These are phyloP conservation scores for Coriaria nepalensis DNA, from an alignment of 306 rosid species.

Conservation along the genomic window DNA sequence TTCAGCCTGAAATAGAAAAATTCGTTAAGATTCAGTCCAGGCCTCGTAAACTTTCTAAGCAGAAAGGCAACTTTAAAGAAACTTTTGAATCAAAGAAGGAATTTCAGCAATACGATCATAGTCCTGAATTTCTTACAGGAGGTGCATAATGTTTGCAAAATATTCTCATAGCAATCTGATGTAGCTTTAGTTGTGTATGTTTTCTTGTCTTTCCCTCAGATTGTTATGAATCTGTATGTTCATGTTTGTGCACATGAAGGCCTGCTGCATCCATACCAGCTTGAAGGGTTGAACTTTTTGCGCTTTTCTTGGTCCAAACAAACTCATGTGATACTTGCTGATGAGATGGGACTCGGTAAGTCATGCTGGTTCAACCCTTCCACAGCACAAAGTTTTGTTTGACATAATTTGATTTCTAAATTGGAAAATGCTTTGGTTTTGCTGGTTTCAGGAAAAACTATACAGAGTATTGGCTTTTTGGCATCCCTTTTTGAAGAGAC, in stretches of 20 bases:
- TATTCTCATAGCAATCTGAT: slow-evolving; percentile 13
- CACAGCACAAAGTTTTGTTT: too few species aligned
- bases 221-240: slow-evolving; percentile 16
- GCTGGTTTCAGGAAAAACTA: slow-evolving; percentile 70
- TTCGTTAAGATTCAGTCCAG: slow-evolving; percentile 62
- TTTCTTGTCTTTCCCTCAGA: slow-evolving; percentile 9
- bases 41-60: slow-evolving; percentile 47
- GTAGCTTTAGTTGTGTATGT: slow-evolving; percentile 4
- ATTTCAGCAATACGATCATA: slow-evolving; percentile 77
- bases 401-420: neutral
- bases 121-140: slow-evolving; percentile 79
- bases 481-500: slow-evolving; percentile 79
- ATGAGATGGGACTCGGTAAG: slow-evolving; percentile 98
- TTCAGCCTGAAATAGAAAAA: slow-evolving; percentile 86
- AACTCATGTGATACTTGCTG: slow-evolving; percentile 97
- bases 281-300: slow-evolving; percentile 94
- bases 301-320: slow-evolving; percentile 98
- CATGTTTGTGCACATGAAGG: slow-evolving; percentile 41
- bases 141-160: slow-evolving; percentile 27
- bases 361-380: slow-evolving; percentile 12
- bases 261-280: slow-evolving; percentile 90
- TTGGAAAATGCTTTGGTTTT: slow-evolving; percentile 9
- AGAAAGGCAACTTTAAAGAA: slow-evolving; percentile 40
- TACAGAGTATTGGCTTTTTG: slow-evolving; percentile 94
- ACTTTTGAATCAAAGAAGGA: slow-evolving; percentile 53